Evolutionary conservation across 129 eudicot genomes (phyloP).

Genomic region (Dittrichia graveolens): DNA sequence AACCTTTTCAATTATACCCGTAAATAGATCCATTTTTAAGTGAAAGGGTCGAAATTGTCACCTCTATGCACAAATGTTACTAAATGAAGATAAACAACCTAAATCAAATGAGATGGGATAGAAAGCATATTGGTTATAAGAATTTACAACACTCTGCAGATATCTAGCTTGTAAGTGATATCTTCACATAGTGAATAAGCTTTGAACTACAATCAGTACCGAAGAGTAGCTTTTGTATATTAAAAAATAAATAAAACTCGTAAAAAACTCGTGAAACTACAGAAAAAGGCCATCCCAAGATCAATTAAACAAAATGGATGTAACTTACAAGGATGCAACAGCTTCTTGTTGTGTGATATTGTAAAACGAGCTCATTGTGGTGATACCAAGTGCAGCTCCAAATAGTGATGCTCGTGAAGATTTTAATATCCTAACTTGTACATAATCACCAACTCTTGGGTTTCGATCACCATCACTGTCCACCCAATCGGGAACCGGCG

Average conservation of each 20-base stretch:
- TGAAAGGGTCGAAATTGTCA: too few relatives aligned
- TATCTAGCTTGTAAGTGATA: too few relatives aligned
- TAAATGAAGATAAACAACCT: too few relatives aligned
- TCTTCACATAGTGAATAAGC: too few relatives aligned
- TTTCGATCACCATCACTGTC: slow-evolving; percentile 48
- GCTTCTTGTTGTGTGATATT: slow-evolving; percentile 45
- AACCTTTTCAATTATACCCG: too few relatives aligned
- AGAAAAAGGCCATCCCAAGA: slow-evolving; percentile 16
- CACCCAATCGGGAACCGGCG: slow-evolving; percentile 61
- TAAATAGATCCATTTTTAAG: too few relatives aligned
- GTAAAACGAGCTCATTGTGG: slow-evolving; percentile 76
- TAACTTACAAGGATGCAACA: slow-evolving; percentile 46
- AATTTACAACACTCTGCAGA: too few relatives aligned
- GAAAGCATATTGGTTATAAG: too few relatives aligned
- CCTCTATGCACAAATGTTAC: too few relatives aligned
- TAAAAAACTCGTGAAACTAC: slow-evolving; percentile 3
- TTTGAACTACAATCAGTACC: not conserved
- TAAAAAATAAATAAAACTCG: not conserved
- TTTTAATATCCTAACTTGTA: slow-evolving; percentile 70
- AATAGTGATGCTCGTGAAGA: slow-evolving; percentile 87
- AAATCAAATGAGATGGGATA: too few relatives aligned
- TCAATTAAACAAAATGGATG: slow-evolving; percentile 6
- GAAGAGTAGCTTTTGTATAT: slow-evolving; percentile 7
- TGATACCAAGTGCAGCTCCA: slow-evolving; percentile 82
- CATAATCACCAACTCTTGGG: slow-evolving; percentile 84